These are phyloP conservation scores for Pichia cactophila DNA, from an alignment of 1,139 yeast species.

Conservation along the genomic window DNA sequence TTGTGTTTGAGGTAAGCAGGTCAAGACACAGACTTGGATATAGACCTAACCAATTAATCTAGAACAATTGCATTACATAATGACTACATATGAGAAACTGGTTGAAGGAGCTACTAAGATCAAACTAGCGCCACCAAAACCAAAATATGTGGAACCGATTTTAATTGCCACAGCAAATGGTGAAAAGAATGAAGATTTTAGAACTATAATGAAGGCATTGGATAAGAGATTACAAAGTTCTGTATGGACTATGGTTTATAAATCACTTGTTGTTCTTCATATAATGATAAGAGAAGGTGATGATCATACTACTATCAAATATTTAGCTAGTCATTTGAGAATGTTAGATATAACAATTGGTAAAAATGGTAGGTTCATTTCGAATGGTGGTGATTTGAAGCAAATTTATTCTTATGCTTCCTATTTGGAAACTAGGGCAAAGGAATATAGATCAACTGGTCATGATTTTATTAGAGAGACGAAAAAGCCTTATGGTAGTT, in stretches of 20 bases:
- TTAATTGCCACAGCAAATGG: constrained; percentile 60
- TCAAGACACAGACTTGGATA: too few relatives aligned
- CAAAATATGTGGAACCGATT: constrained; percentile 90
- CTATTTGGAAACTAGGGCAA: constrained; percentile 62
- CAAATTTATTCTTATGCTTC: constrained; percentile 62
- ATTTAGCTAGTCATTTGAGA: constrained; percentile 51
- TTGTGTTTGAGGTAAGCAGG: too few relatives aligned
- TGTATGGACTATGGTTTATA: constrained; percentile 88
- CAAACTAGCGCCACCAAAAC: constrained; percentile 90
- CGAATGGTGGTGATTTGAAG: constrained; percentile 42
- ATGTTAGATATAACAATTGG: constrained; percentile 37
- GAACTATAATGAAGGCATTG: constrained; percentile 60
- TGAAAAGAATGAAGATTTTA: constrained; percentile 47
- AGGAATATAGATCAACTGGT: constrained; percentile 56
- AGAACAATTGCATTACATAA: constrained; percentile 12
- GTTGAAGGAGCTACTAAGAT: constrained; percentile 69
- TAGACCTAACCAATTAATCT: too few relatives aligned
- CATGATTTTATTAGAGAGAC: constrained; percentile 78
- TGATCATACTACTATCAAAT: constrained; percentile 57
- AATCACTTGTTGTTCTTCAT: constrained; percentile 76
- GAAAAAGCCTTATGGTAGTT: constrained; percentile 24
- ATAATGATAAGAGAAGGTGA: constrained; percentile 93
- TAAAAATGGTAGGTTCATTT: constrained; percentile 29
- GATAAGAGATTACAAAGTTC: constrained; percentile 58
- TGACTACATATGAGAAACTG: constrained; percentile 49